Evolutionary conservation across 148 eudicot genomes (phyloP), one percentile per base, ranked within the genome.

Genomic region (Tetragonia tetragonoides): DNA sequence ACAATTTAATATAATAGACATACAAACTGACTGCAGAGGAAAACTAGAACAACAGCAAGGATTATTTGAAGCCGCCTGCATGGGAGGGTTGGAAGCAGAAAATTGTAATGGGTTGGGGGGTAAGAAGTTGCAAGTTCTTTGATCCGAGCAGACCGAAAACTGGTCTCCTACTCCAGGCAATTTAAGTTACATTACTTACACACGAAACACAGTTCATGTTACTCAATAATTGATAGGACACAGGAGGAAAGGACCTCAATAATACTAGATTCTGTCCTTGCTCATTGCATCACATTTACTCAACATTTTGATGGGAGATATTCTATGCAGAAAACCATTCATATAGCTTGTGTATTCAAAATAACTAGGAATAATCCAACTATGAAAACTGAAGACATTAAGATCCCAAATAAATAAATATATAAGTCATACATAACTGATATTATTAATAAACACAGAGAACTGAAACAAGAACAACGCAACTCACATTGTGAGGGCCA

Each of bases 401-500:
- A 49, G 49, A 20, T 41, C 34, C 34, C 34, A 28, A 28, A 28
- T 28, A 28, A 28, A 53, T 39, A 64, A 7, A 34, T 7, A 20
- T 5, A 17, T 59, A 21, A 49, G 2, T 41, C n/a, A 74, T 20
- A 12, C 14, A 10, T 3, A 23, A 47, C 54, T 41, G 51, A 20
- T 6, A 23, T 38, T 9, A 41, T 20, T 62, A 60, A 28, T 28
- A 28, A 28, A 28, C 34, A 28, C 5, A 60, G 23, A 60, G 21
- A n/a, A 60, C 6, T 20, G n/a, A 68, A 39, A 46, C 57, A 42
- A 59, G 40, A 74, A 39, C 56, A 21, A 47, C 11, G 54, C 28
- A 71, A 68, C 87, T 84, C 74, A 88, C 89, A 76, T 84, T 88
- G 79, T 84, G 90, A 72, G 90, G 86, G 74, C 90, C 90, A 84